Percentiles rank a stretch among this genome's conserved stretches.
Evolutionary conservation across 331 rosid genomes (phyloP).

Genomic region (Arachis monticola): DNA sequence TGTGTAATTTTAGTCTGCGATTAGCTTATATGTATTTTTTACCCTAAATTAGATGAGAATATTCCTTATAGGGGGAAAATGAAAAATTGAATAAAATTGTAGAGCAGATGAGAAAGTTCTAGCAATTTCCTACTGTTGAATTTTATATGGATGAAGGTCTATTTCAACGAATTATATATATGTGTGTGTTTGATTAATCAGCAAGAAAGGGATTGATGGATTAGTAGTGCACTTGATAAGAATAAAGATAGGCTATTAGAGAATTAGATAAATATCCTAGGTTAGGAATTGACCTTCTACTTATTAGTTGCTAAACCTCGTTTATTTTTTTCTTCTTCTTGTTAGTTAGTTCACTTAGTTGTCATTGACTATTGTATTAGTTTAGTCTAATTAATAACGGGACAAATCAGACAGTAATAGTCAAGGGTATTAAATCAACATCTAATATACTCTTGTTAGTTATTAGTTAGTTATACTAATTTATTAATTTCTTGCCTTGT

Average conservation of each 20-base stretch:
- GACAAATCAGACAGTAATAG: conserved; percentile 23
- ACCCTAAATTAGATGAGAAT: too few relatives aligned
- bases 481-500: too few relatives aligned
- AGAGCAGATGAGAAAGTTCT: conserved; percentile 18
- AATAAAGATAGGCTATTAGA: conserved; percentile 8
- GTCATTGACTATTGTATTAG: background rate
- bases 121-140: conserved; percentile 16
- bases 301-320: conserved; percentile 19
- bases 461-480: background rate
- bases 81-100: background rate
- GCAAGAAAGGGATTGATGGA: conserved; percentile 50
- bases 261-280: conserved; percentile 31
- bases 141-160: conserved; percentile 14
- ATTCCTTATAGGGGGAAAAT: background rate
- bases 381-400: background rate
- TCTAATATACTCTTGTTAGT: background rate
- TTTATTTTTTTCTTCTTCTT: background rate
- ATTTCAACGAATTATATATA: conserved; percentile 24
- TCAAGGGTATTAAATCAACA: background rate
- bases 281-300: conserved; percentile 40
- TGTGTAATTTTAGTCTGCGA: too few relatives aligned
- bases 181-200: conserved; percentile 31
- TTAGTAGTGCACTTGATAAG: conserved; percentile 1
- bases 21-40: too few relatives aligned
- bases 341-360: conserved; percentile 15